A percentile compares a stretch with the other conserved stretches of the same genome.
These are phyloP conservation scores for Phylloporus gajari DNA, from an alignment of 1,284 basidiomycete species.

Conservation along the genomic window DNA sequence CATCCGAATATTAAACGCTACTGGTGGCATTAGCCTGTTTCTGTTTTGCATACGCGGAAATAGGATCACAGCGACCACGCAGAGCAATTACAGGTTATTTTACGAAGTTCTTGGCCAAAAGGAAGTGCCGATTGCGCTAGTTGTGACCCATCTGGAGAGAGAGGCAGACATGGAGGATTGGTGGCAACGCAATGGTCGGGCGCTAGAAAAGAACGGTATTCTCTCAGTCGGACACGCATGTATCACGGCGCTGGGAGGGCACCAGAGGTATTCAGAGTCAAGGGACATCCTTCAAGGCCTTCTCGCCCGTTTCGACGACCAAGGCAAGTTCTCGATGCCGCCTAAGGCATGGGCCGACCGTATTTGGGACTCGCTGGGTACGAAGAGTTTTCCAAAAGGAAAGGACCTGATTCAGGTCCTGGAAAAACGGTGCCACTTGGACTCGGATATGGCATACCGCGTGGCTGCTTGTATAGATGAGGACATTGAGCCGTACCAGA, in stretches of 20 bases:
- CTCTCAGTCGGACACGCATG: constrained; percentile 41
- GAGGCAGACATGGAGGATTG: constrained; percentile 45
- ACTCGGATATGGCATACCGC: constrained; percentile 37
- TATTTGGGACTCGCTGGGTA: constrained; percentile 29
- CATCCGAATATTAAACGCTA: constrained; percentile 32
- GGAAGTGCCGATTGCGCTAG: constrained; percentile 45
- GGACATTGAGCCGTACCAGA: too few species aligned
- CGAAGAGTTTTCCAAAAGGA: constrained; percentile 35
- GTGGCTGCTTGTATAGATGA: constrained; percentile 39
- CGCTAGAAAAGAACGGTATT: constrained; percentile 34
- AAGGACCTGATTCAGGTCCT: constrained; percentile 39
- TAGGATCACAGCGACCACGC: constrained; percentile 35
- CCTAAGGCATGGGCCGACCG: constrained; percentile 41
- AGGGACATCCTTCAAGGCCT: constrained; percentile 26
- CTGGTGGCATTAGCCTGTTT: constrained; percentile 44
- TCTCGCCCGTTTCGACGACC: constrained; percentile 30
- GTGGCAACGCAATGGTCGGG: constrained; percentile 39
- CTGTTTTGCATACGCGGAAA: constrained; percentile 48
- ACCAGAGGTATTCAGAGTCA: constrained; percentile 32
- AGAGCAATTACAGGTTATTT: constrained; percentile 44
- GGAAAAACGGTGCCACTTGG: constrained; percentile 38
- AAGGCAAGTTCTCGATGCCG: constrained; percentile 43
- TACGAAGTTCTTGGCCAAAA: constrained; percentile 44
- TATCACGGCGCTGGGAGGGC: constrained; percentile 35
- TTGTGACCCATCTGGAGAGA: constrained; percentile 44